Conservation (phyloP, 2,329 filamentous ascomycete species). For the Pezicula carpinea region DNA sequence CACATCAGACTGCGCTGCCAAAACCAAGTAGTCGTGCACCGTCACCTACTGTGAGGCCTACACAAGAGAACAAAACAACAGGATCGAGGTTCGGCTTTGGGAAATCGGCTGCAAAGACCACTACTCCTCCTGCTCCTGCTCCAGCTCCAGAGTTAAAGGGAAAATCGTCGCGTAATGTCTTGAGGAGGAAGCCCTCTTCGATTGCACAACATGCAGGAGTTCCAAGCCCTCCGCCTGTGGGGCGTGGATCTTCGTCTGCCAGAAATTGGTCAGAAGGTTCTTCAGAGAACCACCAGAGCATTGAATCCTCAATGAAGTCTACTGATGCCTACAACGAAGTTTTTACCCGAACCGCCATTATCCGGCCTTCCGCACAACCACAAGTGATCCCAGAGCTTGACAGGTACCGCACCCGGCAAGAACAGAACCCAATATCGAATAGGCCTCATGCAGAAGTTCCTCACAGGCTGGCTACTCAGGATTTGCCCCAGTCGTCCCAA, state of each 20-base stretch:
- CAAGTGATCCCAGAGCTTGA: conserved; percentile 54
- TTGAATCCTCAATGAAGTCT: conserved; percentile 19
- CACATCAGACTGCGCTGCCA: conserved; percentile 17
- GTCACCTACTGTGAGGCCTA: conserved; percentile 12
- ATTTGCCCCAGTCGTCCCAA: conserved; percentile 62
- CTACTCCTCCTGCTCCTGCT: conserved; percentile 2
- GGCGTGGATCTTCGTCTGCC: conserved; percentile 15
- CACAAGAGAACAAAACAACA: conserved; percentile 11
- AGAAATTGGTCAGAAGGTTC: conserved; percentile 10
- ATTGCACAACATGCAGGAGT: conserved; percentile 33
- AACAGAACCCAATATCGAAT: conserved; percentile 28
- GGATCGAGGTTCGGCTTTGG: conserved; percentile 21
- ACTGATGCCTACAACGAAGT: conserved; percentile 32
- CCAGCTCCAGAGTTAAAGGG: conserved; percentile 17
- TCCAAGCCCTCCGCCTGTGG: conserved; percentile 18
- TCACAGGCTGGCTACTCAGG: conserved; percentile 56
- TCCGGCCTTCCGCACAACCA: conserved; percentile 25
- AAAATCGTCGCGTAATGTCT: conserved; percentile 35
- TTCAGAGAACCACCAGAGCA: conserved; percentile 15
- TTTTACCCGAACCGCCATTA: conserved; percentile 31
- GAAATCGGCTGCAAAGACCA: conserved; percentile 11
- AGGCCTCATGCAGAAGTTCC: conserved; percentile 41
- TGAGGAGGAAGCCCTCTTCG: conserved; percentile 47
- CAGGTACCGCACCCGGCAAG: conserved; percentile 48
- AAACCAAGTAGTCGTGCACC: conserved; percentile 18